Evolutionary conservation across 805 yeast genomes (phyloP).

Genomic region (Wickerhamomyces rabaulensis): DNA sequence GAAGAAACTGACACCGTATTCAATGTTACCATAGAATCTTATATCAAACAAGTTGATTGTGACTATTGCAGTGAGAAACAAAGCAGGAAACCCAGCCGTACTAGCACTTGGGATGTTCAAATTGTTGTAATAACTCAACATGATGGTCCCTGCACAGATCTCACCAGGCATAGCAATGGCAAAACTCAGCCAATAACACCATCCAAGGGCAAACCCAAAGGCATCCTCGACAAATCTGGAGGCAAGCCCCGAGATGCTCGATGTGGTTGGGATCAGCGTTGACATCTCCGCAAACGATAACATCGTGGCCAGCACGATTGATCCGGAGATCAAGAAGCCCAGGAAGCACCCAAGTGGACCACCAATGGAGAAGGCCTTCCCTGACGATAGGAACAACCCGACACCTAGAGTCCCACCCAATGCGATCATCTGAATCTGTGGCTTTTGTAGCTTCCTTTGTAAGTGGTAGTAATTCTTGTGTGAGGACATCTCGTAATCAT

Average conservation of each 20-base stretch:
- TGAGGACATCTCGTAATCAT: conserved; percentile 1
- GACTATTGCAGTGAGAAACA: conserved; percentile 44
- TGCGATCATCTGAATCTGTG: conserved; percentile 75
- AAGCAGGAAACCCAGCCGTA: conserved; percentile 62
- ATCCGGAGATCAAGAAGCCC: conserved; percentile 61
- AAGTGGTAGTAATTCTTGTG: conserved; percentile 21
- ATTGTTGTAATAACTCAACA: conserved; percentile 62
- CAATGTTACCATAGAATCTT: conserved; percentile 69
- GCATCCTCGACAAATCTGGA: conserved; percentile 75
- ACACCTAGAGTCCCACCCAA: conserved; percentile 78
- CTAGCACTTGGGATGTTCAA: conserved; percentile 44
- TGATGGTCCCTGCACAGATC: conserved; percentile 72
- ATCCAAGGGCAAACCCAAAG: conserved; percentile 69
- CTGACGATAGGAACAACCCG: conserved; percentile 63
- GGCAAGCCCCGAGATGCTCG: conserved; percentile 71
- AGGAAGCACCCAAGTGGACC: conserved; percentile 75
- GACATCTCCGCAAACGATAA: conserved; percentile 78
- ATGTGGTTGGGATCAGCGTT: conserved; percentile 71
- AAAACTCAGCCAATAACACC: conserved; percentile 71
- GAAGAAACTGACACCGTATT: conserved; percentile 53
- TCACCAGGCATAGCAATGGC: conserved; percentile 74
- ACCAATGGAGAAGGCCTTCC: conserved; percentile 66
- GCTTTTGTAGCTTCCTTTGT: conserved; percentile 54
- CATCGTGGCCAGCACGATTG: conserved; percentile 63
- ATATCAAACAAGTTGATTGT: conserved; percentile 61